Percentiles rank a stretch among this genome's conserved stretches.
phyloP scores from a whole-genome alignment of 2,329 filamentous ascomycete species.

The Xylaria multiplex region DNA sequence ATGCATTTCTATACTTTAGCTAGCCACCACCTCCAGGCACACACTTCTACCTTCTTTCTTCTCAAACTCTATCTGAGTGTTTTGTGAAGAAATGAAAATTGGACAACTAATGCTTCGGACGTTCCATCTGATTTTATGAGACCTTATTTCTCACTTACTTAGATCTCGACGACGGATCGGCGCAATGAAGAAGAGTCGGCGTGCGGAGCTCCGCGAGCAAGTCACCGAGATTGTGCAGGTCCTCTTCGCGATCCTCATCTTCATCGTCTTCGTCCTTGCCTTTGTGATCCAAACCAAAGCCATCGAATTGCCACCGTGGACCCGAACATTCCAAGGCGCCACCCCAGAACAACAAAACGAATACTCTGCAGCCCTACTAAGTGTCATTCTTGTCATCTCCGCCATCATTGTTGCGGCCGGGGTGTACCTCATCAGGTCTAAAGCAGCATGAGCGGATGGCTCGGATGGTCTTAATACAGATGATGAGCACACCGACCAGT shows the following conservation, averaged over 20 bases:
- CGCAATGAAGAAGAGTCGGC: constrained; percentile 32
- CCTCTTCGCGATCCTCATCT: constrained; percentile 33
- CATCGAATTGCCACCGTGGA: constrained; percentile 35
- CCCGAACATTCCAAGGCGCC: constrained; percentile 37
- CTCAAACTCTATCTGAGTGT: constrained; percentile 13
- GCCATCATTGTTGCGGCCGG: constrained; percentile 31
- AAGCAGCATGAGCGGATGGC: background rate
- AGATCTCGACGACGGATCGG: constrained; percentile 5
- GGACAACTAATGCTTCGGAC: background rate
- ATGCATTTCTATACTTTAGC: constrained; percentile 22
- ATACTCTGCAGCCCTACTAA: constrained; percentile 31
- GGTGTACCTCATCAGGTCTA: constrained; percentile 25
- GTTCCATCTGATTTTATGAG: background rate
- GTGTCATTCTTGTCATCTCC: constrained; percentile 30
- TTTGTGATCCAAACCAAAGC: constrained; percentile 35
- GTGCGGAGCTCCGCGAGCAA: constrained; percentile 34
- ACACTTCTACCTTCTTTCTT: constrained; percentile 6
- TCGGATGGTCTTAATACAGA: background rate
- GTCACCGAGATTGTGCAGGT: constrained; percentile 32
- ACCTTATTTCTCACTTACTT: background rate
- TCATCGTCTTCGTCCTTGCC: constrained; percentile 37
- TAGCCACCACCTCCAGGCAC: background rate
- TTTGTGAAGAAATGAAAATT: background rate
- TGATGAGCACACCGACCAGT: constrained; percentile 4
- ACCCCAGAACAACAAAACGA: constrained; percentile 21